Evolutionary conservation across 306 rosid genomes (phyloP), one percentile per base, ranked within the genome.

Genomic region (Abrus precatorius): DNA sequence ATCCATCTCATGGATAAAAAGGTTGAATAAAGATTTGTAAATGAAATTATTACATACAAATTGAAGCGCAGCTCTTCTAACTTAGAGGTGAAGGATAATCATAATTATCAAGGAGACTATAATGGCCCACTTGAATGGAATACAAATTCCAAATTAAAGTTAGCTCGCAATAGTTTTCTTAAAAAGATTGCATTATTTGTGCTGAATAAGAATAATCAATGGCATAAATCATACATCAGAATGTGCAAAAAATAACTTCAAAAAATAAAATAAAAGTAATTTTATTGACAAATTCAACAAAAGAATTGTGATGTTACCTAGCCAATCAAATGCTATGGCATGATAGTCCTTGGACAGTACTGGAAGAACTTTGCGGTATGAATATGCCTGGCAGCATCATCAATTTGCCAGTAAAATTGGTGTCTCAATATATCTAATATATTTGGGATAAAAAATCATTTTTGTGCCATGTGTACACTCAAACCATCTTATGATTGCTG

Each of bases 301-400:
- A 70, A 83, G 52, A 41, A 80, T 32, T 59, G 60, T 47, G 53
- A 56, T 79, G 80, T 78, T 82, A 94, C 98, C 98, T 50, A 92
- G 85, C 98, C 98, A 94, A 82, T 94, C 98, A 87, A 94, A 94
- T 65, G 98, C 85, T 41, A 85, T 82, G n/a, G 84, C 76, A 53
- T 73, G 97, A 82, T 85, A 92, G 73, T 88, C 81, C 73, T 89
- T 84, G 43, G 93, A 82, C 64, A 94, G 97, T 83, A 85, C 43
- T 0, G 98, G 92, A 76, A 94, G 90, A 75, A 94, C 97, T 88
- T 92, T 94, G 72, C 95, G 91, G 44, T 92, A 90, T 49, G 98
- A 94, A 84, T 94, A 94, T 55, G 98, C 98, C 98, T 94, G 85
- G 38, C 13, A 82, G 85, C 20, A 80, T 34, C 71, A 79, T 43